Percentiles rank a stretch among this genome's conserved stretches.
phyloP scores from a whole-genome alignment of 2,329 filamentous ascomycete genomes.

The Ceratocystis destructans region DNA sequence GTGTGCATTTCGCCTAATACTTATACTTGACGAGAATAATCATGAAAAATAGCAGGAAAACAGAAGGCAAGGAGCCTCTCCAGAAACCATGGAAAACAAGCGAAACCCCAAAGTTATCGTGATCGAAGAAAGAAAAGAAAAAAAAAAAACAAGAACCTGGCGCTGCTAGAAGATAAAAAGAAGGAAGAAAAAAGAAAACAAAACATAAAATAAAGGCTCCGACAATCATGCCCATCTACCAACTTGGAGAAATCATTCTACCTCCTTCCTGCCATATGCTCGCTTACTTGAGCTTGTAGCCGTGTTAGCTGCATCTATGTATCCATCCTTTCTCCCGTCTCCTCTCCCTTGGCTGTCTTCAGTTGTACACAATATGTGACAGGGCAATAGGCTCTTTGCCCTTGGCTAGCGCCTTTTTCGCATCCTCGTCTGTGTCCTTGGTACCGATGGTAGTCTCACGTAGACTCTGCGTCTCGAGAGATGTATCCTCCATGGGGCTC shows the following conservation, averaged over 20 bases:
- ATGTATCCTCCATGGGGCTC: conserved; percentile 35
- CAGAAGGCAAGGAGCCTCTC: background rate
- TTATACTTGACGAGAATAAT: background rate
- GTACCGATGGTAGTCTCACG: background rate
- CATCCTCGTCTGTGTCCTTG: background rate
- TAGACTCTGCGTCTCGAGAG: background rate
- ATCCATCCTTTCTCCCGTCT: background rate
- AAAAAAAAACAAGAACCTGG: background rate
- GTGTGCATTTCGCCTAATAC: background rate
- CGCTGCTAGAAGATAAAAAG: background rate
- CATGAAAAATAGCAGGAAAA: background rate
- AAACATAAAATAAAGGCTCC: background rate
- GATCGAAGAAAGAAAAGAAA: background rate
- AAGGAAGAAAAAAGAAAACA: background rate
- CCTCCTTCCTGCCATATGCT: background rate
- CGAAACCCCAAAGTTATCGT: background rate
- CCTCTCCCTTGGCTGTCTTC: background rate
- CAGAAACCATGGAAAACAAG: background rate
- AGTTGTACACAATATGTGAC: conserved; percentile 9
- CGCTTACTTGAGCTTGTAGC: background rate
- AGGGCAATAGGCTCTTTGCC: background rate
- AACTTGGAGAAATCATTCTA: no score
- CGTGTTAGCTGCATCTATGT: background rate
- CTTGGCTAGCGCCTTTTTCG: background rate
- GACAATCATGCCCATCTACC: no score